phyloP scores from a whole-genome alignment of 768 basidiomycete genomes.

The Piloderma croceum region DNA sequence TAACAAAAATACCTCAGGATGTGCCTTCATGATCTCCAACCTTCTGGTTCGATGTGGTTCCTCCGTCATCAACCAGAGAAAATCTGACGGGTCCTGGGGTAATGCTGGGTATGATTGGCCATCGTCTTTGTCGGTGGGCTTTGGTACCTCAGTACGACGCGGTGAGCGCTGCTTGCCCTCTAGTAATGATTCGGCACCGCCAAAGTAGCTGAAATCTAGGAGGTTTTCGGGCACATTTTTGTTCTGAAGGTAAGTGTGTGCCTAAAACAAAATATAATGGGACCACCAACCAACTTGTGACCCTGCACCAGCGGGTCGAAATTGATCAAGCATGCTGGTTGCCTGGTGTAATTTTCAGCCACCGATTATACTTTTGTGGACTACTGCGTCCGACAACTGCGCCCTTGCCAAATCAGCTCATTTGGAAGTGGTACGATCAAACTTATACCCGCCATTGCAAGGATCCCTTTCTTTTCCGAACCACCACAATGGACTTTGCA shows the following conservation, averaged over 20 bases:
- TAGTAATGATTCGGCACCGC: conserved; percentile 73
- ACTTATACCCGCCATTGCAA: too few species aligned
- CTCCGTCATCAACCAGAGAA: conserved; percentile 96
- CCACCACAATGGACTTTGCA: too few species aligned
- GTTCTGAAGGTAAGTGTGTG: background rate
- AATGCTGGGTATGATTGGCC: conserved; percentile 41
- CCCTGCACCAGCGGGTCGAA: background rate
- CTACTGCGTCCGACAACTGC: too few species aligned
- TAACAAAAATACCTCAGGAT: conserved; percentile 67
- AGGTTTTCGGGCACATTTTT: background rate
- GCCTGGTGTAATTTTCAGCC: too few species aligned
- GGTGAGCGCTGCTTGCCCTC: conserved; percentile 48
- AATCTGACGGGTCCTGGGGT: conserved; percentile 77
- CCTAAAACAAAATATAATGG: too few species aligned
- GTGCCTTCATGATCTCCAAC: conserved; percentile 86
- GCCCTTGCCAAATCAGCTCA: too few species aligned
- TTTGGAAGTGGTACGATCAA: too few species aligned
- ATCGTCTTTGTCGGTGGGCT: conserved; percentile 35
- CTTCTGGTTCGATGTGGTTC: conserved; percentile 91
- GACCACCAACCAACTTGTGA: conserved; percentile 19
- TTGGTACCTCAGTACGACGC: conserved; percentile 43
- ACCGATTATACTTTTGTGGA: too few species aligned
- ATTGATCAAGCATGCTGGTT: too few species aligned
- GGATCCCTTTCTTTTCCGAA: too few species aligned
- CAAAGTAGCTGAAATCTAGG: conserved; percentile 73